Evolutionary conservation across 257 asterid genomes (phyloP).

Genomic region (Solanum neorickii): DNA sequence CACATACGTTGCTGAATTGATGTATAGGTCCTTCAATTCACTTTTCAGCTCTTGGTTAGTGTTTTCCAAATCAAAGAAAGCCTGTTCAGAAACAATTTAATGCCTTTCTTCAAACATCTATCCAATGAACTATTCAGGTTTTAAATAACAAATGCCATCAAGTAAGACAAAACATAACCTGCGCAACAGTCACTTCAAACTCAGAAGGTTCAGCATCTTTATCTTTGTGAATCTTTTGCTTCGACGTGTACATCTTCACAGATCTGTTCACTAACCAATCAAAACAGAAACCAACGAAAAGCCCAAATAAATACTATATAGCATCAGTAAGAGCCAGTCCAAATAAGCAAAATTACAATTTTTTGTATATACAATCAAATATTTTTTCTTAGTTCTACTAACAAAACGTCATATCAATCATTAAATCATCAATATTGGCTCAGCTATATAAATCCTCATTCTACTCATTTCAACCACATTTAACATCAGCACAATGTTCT

Average conservation of each 20-base stretch:
- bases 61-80: slow-evolving; percentile 17
- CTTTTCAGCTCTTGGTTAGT: slow-evolving; percentile 23
- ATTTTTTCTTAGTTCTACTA: not conserved
- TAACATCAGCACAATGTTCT: not conserved
- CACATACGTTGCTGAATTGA: slow-evolving; percentile 16
- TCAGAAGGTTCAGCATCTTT: slow-evolving; percentile 14
- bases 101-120: not conserved
- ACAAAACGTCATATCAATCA: not conserved
- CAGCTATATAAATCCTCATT: not conserved
- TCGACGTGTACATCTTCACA: slow-evolving; percentile 5
- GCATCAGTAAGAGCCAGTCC: not conserved
- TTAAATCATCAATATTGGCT: not conserved
- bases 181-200: slow-evolving; percentile 15
- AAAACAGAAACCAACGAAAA: not conserved
- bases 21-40: slow-evolving; percentile 23
- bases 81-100: slow-evolving; percentile 2
- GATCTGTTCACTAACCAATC: not conserved
- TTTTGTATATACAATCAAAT: not conserved
- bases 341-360: not conserved
- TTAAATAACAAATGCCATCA: not conserved
- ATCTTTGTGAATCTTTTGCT: slow-evolving; percentile 9
- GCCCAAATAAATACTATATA: not conserved
- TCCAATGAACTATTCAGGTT: not conserved
- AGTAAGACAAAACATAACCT: not conserved
- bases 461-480: not conserved